Base-by-base conservation (phyloP, 352 stramenopile species). In the Globisporangium sylvaticum region DNA sequence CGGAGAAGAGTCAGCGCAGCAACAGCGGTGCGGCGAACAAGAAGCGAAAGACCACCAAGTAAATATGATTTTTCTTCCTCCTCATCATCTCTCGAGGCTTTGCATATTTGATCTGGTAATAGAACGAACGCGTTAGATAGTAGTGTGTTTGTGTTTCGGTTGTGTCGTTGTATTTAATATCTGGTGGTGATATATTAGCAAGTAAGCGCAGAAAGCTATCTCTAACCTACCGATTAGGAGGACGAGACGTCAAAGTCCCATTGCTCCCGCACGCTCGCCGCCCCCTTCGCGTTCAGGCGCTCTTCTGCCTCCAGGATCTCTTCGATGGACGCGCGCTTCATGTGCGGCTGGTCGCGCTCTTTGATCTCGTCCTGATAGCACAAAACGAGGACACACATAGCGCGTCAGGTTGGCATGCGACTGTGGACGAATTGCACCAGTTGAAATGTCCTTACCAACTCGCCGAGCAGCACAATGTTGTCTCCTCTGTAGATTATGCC, bases 391-490 rank as follows among this genome's bases (percentile, higher is more conserved):
- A 8, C 1, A 29, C 15, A 60, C 4, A 44, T 27, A 34, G 57
- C 27, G 55, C 58, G 39, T 55, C 37, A 56, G 52, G 42, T 15
- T 15, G 18, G 25, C n/a, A 42, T 3, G 14, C 32, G n/a, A 6
- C 53, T 2, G 39, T 48, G 61, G n/a, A 66, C 10, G 24, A 42
- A 59, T 37, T 24, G n/a, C 44, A 34, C 3, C n/a, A 37, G 10
- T 12, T 50, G n/a, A 22, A 25, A 25, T 37, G 3, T 3, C 64
- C 80, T 39, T 72, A 95, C 88, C 71, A 95, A 62, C 64, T 95
- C 85, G 48, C 88, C 88, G 6, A 95, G 82, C 25, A 95, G 81
- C 60, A 95, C 88, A 66, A 95, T 93, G 63, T 93, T 95, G 73
- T 94, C 88, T 32, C 88, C 88, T 69, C 88, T 95, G 52, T 44